Conservation (phyloP, 768 basidiomycete genomes). For the Pleurotus citrinopileatus region DNA sequence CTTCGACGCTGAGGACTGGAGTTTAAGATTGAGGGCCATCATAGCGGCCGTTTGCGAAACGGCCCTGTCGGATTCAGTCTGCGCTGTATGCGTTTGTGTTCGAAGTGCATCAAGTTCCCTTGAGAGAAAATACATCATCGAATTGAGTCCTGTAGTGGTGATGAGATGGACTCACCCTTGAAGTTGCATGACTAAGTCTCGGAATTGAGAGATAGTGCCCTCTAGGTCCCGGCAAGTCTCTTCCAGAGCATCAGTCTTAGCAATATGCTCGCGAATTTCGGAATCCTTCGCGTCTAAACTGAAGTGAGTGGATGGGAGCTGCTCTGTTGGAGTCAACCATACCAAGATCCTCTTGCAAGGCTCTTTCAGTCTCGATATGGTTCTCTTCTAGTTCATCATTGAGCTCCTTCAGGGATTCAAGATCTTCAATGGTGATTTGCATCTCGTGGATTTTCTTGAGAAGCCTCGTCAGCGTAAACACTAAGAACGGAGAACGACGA, state of each 20-base stretch:
- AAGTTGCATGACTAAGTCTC: conserved; percentile 83
- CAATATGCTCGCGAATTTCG: conserved; percentile 62
- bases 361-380: conserved; percentile 90
- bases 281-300: conserved; percentile 63
- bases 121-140: conserved; percentile 9
- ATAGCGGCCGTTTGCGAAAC: conserved; percentile 89
- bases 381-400: conserved; percentile 98
- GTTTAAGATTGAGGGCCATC: conserved; percentile 91
- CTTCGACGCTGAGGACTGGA: conserved; percentile 89
- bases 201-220: conserved; percentile 84
- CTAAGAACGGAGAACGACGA: background rate
- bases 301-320: background rate
- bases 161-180: conserved; percentile 56
- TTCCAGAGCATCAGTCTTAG: conserved; percentile 67
- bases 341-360: conserved; percentile 89
- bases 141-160: background rate
- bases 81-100: conserved; percentile 80
- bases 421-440: conserved; percentile 92
- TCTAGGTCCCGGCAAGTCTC: conserved; percentile 85
- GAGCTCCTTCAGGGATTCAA: conserved; percentile 93
- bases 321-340: conserved; percentile 17
- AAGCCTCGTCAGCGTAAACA: background rate
- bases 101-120: conserved; percentile 88
- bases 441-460: conserved; percentile 95
- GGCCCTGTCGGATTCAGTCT: conserved; percentile 78